phyloP scores from a whole-genome alignment of 2,329 filamentous ascomycete species.

The Annulohypoxylon truncatum region DNA sequence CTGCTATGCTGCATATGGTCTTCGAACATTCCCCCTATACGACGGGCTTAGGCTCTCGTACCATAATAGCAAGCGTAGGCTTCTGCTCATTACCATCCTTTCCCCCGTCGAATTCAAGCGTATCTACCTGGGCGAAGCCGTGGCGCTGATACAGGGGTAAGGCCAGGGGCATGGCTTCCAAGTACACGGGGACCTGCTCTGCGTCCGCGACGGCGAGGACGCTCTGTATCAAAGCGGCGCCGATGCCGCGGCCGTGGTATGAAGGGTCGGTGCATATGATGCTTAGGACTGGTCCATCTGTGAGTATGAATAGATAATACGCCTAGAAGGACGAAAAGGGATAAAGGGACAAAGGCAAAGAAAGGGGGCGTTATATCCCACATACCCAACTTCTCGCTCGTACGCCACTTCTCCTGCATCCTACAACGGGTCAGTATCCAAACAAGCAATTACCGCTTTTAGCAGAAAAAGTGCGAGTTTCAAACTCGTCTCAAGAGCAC shows the following conservation, averaged over 20 bases:
- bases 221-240: constrained; percentile 36
- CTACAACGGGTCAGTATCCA: neutral
- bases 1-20: neutral
- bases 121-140: constrained; percentile 41
- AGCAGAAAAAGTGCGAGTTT: neutral
- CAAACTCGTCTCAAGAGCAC: neutral
- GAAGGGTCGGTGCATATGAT: constrained; percentile 43
- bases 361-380: neutral
- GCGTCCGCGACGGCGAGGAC: constrained; percentile 43
- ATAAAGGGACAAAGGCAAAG: neutral
- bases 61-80: constrained; percentile 39
- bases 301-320: neutral
- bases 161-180: constrained; percentile 42
- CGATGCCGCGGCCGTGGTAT: constrained; percentile 46
- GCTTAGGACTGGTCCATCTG: constrained; percentile 36
- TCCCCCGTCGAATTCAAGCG: constrained; percentile 34
- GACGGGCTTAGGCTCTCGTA: constrained; percentile 28
- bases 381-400: constrained; percentile 45
- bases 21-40: neutral
- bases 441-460: neutral
- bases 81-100: constrained; percentile 18
- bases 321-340: neutral
- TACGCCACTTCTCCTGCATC: constrained; percentile 44
- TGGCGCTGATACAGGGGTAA: constrained; percentile 41
- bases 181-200: constrained; percentile 39